Evolutionary conservation across 192 early-diverging fungal genomes (phyloP), one percentile per base, ranked within the genome.

Genomic region (Chytriomyces confervae): DNA sequence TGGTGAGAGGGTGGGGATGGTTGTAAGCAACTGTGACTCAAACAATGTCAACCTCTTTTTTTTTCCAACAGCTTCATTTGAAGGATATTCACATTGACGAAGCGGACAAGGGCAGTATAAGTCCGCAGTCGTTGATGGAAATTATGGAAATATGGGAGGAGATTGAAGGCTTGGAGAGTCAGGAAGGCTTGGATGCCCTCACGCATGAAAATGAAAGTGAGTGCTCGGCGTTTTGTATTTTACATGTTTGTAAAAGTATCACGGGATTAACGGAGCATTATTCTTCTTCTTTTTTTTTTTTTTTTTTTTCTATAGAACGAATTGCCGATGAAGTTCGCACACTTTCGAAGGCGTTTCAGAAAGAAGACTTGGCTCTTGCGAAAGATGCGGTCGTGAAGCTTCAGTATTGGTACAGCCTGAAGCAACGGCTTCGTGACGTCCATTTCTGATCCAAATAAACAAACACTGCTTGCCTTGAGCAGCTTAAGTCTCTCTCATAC

Each of bases 111-210:
- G 48, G 10, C 8, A 51, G 69, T 9, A 68, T 92, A 13, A 68
- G 86, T 1, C 90, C 94, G 70, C 87, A 90, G 0, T 89, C 89
- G 72, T 80, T 95, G n/a, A 79, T 97, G 78, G 91, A 94, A 53
- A 89, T 95, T 23, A 91, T 95, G 91, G 93, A 94, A 50, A 81
- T 86, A 18, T 82, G 92, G 69, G 94, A 95, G 79, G 82, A 85
- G 50, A 82, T 97, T 27, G 94, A 94, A 69, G 91, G 90, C 62
- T 91, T 91, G 7, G 69, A 73, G 51, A 85, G 72, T 3, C 87
- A 95, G 71, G 86, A 82, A 36, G 90, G 94, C 20, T 85, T 93
- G 7, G 87, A 87, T 18, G 78, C 69, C 0, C 78, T 95, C 36
- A 89, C 86, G 65, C 47, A 72, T 64, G 82, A 85, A 76, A 95